Evolutionary conservation across 2,329 filamentous ascomycete species (phyloP).

Genomic region (Sordariomycetes sp.): DNA sequence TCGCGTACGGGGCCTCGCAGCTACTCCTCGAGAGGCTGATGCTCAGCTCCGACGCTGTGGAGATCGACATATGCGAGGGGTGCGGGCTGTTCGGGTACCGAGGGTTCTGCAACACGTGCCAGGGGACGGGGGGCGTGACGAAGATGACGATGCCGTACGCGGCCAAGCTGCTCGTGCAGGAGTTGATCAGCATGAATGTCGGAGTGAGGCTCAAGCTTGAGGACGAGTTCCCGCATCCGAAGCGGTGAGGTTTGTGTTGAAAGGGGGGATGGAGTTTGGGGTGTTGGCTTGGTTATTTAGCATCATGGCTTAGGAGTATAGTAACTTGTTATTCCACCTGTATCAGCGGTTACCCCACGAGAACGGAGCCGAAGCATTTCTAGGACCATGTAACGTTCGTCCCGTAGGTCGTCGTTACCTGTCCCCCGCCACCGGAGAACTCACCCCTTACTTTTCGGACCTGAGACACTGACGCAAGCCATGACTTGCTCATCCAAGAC

Average conservation of each 20-base stretch:
- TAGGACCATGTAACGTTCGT: too few species aligned
- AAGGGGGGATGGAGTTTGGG: neutral
- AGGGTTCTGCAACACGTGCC: slow-evolving; percentile 89
- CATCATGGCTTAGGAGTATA: neutral
- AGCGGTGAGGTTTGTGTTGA: slow-evolving; percentile 13
- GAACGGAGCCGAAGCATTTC: too few species aligned
- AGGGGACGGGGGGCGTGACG: slow-evolving; percentile 72
- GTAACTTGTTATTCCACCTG: too few species aligned
- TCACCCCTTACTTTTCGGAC: too few species aligned
- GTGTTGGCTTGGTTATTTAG: neutral
- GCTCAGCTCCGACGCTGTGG: slow-evolving; percentile 83
- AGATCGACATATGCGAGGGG: slow-evolving; percentile 86
- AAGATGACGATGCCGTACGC: slow-evolving; percentile 97
- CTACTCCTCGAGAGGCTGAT: slow-evolving; percentile 87
- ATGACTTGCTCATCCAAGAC: too few species aligned
- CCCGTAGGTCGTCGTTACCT: too few species aligned
- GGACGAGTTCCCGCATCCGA: slow-evolving; percentile 77
- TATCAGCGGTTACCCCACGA: too few species aligned
- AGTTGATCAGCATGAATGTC: slow-evolving; percentile 98
- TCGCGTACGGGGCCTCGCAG: slow-evolving; percentile 92
- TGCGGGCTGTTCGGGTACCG: slow-evolving; percentile 95
- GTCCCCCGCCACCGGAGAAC: too few species aligned
- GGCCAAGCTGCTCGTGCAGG: slow-evolving; percentile 90
- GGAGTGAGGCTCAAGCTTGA: slow-evolving; percentile 81
- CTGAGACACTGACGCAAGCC: too few species aligned